Conservation (phyloP, 768 basidiomycete genomes). For the Leccinum sublutescens region DNA sequence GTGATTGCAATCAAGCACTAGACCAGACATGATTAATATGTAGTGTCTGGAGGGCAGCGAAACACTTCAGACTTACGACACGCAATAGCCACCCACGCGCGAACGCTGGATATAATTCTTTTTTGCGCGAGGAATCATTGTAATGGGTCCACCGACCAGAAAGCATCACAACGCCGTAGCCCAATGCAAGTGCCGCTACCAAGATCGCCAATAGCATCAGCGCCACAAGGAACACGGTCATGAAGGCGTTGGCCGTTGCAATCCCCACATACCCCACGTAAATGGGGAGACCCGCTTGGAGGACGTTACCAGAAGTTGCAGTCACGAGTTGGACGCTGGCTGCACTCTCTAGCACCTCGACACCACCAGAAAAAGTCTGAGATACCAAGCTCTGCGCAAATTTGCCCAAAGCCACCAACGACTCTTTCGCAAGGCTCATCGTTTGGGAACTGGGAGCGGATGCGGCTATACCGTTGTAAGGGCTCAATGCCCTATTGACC, state of each 20-base stretch:
- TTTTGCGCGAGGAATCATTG: slow-evolving; percentile 17
- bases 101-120: slow-evolving; percentile 43
- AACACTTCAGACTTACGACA: slow-evolving; percentile 47
- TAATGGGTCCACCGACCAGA: slow-evolving; percentile 20
- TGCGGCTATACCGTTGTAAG: slow-evolving; percentile 52
- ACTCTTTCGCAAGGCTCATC: slow-evolving; percentile 5
- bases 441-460: background rate
- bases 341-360: slow-evolving; percentile 25
- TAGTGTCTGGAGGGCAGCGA: slow-evolving; percentile 1
- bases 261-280: slow-evolving; percentile 77
- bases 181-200: slow-evolving; percentile 48
- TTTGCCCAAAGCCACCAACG: slow-evolving; percentile 12
- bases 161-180: slow-evolving; percentile 44
- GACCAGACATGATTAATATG: background rate
- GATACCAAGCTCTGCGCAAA: slow-evolving; percentile 7
- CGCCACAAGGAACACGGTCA: slow-evolving; percentile 77
- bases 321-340: slow-evolving; percentile 65
- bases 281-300: slow-evolving; percentile 80
- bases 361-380: slow-evolving; percentile 13
- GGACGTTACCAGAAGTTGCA: slow-evolving; percentile 55
- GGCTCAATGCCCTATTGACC: slow-evolving; percentile 79
- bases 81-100: slow-evolving; percentile 62
- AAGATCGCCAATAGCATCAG: slow-evolving; percentile 69
- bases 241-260: slow-evolving; percentile 84
- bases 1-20: slow-evolving; percentile 63